A percentile compares a stretch with the other conserved stretches of the same genome.
phyloP scores from a whole-genome alignment of 129 eudicot species.

The Helianthus tuberosus region DNA sequence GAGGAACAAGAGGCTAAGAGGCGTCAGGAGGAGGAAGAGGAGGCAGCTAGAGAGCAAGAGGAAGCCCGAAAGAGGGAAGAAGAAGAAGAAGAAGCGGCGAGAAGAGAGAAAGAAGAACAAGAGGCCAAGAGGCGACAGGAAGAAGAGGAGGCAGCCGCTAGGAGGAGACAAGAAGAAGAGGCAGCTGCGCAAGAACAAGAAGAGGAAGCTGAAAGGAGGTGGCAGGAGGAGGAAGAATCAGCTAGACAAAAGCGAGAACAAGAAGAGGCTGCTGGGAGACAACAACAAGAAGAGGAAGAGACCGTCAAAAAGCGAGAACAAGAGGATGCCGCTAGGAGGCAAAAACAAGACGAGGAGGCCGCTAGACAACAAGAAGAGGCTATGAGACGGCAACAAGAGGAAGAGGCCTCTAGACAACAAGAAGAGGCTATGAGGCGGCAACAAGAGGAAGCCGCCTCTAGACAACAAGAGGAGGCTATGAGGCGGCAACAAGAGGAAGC shows the following conservation, averaged over 20 bases:
- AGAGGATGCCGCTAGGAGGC: not conserved
- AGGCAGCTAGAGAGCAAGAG: not conserved
- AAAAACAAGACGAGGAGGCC: not conserved
- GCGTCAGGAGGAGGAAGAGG: no score
- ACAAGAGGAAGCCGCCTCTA: slow-evolving; percentile 7
- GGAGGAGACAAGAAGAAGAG: not conserved
- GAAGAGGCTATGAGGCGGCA: not conserved
- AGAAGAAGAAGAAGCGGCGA: slow-evolving; percentile 7
- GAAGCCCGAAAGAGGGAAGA: not conserved
- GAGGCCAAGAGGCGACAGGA: slow-evolving; percentile 17
- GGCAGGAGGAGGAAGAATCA: slow-evolving; percentile 1
- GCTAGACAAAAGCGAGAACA: not conserved
- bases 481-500: slow-evolving; percentile 7
- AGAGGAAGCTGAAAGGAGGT: not conserved
- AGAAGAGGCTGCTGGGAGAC: slow-evolving; percentile 1
- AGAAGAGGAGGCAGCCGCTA: slow-evolving; percentile 13
- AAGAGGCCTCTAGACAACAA: not conserved
- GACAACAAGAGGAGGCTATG: slow-evolving; percentile 14
- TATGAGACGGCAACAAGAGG: not conserved
- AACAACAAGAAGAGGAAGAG: slow-evolving; percentile 10
- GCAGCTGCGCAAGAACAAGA: not conserved
- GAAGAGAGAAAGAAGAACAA: slow-evolving; percentile 23
- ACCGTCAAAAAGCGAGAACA: slow-evolving; percentile 5
- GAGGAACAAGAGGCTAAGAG: not conserved
- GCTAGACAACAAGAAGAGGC: not conserved